Evolutionary conservation across 371 early-diverging fungal genomes (phyloP).

Genomic region (Lichtheimia ramosa): DNA sequence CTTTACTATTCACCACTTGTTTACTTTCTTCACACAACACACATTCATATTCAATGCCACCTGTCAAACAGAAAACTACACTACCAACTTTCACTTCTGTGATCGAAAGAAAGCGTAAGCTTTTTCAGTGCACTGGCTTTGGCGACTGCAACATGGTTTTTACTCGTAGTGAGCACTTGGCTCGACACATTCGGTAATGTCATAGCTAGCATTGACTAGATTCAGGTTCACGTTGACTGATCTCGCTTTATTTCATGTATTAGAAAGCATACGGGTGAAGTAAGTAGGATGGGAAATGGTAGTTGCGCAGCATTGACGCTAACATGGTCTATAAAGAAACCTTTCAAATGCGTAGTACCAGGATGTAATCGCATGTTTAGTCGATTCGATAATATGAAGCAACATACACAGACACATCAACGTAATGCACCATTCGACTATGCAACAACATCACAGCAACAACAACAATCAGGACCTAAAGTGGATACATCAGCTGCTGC

Average conservation of each 20-base stretch:
- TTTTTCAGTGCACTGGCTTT: slow-evolving; percentile 52
- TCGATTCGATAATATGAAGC: slow-evolving; percentile 67
- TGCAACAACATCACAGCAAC: neutral
- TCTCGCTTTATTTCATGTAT: neutral
- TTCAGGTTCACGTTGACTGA: neutral
- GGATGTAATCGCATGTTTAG: slow-evolving; percentile 59
- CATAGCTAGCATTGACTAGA: neutral
- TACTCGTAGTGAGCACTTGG: slow-evolving; percentile 53
- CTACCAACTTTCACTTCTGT: neutral
- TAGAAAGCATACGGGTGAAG: slow-evolving; percentile 11
- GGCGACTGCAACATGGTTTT: slow-evolving; percentile 56
- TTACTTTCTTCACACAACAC: neutral
- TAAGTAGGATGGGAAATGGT: neutral
- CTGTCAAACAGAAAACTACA: neutral
- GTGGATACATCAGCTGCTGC: neutral
- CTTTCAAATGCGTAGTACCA: slow-evolving; percentile 59
- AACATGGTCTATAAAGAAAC: slow-evolving; percentile 30
- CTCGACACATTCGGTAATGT: slow-evolving; percentile 46
- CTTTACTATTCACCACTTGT: too few relatives aligned
- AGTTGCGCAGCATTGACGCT: neutral
- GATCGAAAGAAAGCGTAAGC: slow-evolving; percentile 29
- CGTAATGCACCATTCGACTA: neutral
- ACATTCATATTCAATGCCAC: slow-evolving; percentile 1
- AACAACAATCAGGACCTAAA: neutral
- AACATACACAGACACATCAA: slow-evolving; percentile 58